These are phyloP conservation scores for Globisporangium spiculum DNA, from an alignment of 352 stramenopile genomes.

Conservation along the genomic window DNA sequence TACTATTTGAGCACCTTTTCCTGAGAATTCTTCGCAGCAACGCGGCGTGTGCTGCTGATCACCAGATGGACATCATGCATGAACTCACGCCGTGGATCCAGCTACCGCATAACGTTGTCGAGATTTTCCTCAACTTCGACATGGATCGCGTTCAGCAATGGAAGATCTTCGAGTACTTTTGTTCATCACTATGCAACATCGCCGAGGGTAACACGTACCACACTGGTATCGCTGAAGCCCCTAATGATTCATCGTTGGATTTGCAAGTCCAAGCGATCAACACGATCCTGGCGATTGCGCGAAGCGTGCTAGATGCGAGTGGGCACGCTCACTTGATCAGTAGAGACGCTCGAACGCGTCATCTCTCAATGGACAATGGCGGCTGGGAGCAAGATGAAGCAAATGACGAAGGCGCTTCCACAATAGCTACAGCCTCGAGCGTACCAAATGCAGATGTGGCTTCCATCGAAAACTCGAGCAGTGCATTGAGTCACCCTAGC, in stretches of 20 bases:
- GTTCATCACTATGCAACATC: slow-evolving; percentile 66
- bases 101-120: slow-evolving; percentile 82
- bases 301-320: slow-evolving; percentile 87
- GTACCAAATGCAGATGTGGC: neutral
- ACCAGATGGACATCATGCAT: slow-evolving; percentile 77
- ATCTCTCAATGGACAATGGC: slow-evolving; percentile 81
- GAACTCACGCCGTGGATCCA: slow-evolving; percentile 79
- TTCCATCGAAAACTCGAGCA: neutral
- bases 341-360: slow-evolving; percentile 64
- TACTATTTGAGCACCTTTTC: slow-evolving; percentile 82
- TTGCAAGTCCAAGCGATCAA: slow-evolving; percentile 68
- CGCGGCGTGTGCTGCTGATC: slow-evolving; percentile 38
- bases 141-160: slow-evolving; percentile 84
- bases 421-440: neutral
- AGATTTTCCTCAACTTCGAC: slow-evolving; percentile 89
- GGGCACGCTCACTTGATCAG: slow-evolving; percentile 85
- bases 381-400: slow-evolving; percentile 83
- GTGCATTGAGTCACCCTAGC: slow-evolving; percentile 1
- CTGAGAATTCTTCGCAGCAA: slow-evolving; percentile 65
- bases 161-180: slow-evolving; percentile 88
- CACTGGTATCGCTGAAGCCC: slow-evolving; percentile 29
- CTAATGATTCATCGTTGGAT: slow-evolving; percentile 36
- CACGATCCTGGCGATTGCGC: slow-evolving; percentile 69
- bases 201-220: slow-evolving; percentile 46
- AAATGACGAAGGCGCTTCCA: slow-evolving; percentile 11